Evolutionary conservation across 306 rosid genomes (phyloP).

Genomic region (Pyrus communis): DNA sequence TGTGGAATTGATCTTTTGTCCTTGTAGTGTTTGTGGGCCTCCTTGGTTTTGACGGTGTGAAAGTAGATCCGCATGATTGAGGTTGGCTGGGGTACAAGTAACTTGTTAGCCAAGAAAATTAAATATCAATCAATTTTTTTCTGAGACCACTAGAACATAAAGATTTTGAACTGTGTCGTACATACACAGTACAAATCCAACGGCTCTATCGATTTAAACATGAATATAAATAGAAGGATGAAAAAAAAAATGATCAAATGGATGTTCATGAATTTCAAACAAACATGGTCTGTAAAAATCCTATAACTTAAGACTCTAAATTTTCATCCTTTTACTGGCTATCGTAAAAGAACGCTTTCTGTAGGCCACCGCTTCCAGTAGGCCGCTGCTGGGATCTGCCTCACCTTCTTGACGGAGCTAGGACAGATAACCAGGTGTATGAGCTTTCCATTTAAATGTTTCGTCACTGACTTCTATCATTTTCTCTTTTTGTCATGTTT

Average conservation of each 20-base stretch:
- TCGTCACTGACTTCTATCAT: neutral
- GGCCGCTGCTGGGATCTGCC: conserved; percentile 16
- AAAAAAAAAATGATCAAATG: neutral
- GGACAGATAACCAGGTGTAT: neutral
- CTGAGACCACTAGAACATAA: neutral
- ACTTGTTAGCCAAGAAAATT: neutral
- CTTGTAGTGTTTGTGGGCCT: too few relatives aligned
- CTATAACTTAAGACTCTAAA: neutral
- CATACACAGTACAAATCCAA: neutral
- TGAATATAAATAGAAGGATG: neutral
- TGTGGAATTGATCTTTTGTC: too few relatives aligned
- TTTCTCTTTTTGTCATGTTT: neutral
- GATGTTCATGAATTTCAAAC: neutral
- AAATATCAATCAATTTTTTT: neutral
- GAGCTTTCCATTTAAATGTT: conserved; percentile 3
- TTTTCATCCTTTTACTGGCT: neutral
- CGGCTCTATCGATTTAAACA: neutral
- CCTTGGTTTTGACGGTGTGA: too few relatives aligned
- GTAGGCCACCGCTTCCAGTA: conserved; percentile 1
- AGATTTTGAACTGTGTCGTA: neutral
- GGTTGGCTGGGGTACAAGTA: neutral
- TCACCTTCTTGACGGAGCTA: conserved; percentile 5
- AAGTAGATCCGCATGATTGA: too few relatives aligned
- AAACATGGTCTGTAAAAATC: neutral
- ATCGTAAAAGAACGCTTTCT: neutral